A percentile compares a stretch with the other conserved stretches of the same genome.
Evolutionary conservation across 2,329 filamentous ascomycete genomes (phyloP).

Genomic region (Drechslerella dactyloides): DNA sequence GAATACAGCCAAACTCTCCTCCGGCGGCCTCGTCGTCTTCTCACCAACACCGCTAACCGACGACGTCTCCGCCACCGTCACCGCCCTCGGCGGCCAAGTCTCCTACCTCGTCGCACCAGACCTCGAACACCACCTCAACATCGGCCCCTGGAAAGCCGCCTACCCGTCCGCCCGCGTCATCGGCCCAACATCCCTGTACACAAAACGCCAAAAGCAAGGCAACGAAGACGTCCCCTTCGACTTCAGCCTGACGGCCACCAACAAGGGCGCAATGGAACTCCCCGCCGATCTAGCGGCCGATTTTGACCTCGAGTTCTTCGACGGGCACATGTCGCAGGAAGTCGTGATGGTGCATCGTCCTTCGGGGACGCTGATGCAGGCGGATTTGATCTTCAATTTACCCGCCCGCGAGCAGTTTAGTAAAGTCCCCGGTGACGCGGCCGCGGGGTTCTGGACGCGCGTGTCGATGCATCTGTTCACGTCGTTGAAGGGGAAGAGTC

Average conservation of each 20-base stretch:
- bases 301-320: slow-evolving; percentile 84
- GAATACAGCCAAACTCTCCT: slow-evolving; percentile 74
- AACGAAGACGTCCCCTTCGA: slow-evolving; percentile 68
- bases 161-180: slow-evolving; percentile 81
- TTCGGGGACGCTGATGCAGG: slow-evolving; percentile 75
- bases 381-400: slow-evolving; percentile 90
- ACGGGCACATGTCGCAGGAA: slow-evolving; percentile 81
- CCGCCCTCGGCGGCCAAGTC: slow-evolving; percentile 70
- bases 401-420: slow-evolving; percentile 85
- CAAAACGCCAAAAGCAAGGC: slow-evolving; percentile 72
- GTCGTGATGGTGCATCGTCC: slow-evolving; percentile 85
- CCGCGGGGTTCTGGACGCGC: slow-evolving; percentile 67
- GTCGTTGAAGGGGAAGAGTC: slow-evolving; percentile 70
- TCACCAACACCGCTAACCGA: slow-evolving; percentile 86
- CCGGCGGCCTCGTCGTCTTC: slow-evolving; percentile 83
- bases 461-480: slow-evolving; percentile 66
- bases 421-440: slow-evolving; percentile 64
- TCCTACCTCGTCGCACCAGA: slow-evolving; percentile 87
- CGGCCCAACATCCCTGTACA: slow-evolving; percentile 79
- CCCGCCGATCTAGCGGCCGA: slow-evolving; percentile 81
- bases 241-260: slow-evolving; percentile 69
- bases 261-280: slow-evolving; percentile 64
- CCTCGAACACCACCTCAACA: slow-evolving; percentile 92
- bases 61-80: slow-evolving; percentile 70
- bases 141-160: slow-evolving; percentile 80